A percentile compares a stretch with the other conserved stretches of the same genome.
These are phyloP conservation scores for Talaromyces adpressus DNA, from an alignment of 495 filamentous ascomycete species.

Conservation along the genomic window DNA sequence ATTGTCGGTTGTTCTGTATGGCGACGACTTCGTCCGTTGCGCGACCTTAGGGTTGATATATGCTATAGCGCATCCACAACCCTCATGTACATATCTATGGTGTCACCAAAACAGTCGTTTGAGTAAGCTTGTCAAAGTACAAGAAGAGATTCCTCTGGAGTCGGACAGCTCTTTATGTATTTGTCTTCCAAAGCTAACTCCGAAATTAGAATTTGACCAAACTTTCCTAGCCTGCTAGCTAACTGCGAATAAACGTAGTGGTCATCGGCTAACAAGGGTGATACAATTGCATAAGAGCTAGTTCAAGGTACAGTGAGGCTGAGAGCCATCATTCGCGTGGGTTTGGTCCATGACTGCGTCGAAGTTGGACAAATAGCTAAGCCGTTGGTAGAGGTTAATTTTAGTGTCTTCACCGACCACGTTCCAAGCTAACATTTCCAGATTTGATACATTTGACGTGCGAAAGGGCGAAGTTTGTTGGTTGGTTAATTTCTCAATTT, in stretches of 20 bases:
- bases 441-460: not conserved
- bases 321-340: not conserved
- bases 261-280: not conserved
- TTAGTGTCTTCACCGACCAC: not conserved
- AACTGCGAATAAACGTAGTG: not conserved
- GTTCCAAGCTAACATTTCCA: not conserved
- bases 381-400: not conserved
- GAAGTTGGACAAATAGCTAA: not conserved
- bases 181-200: not conserved
- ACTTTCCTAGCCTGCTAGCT: not conserved
- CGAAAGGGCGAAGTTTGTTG: not conserved
- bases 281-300: not conserved
- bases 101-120: not conserved
- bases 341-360: not conserved
- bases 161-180: not conserved
- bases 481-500: not conserved
- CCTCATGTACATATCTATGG: not conserved
- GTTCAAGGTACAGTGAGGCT: not conserved
- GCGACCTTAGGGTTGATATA: not conserved
- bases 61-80: not conserved
- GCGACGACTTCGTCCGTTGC: not conserved
- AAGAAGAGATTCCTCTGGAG: not conserved
- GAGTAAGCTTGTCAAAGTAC: not conserved
- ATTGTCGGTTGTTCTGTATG: not conserved
- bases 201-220: not conserved